phyloP scores from a whole-genome alignment of 345 rosid genomes.

The Brassica nigra region DNA sequence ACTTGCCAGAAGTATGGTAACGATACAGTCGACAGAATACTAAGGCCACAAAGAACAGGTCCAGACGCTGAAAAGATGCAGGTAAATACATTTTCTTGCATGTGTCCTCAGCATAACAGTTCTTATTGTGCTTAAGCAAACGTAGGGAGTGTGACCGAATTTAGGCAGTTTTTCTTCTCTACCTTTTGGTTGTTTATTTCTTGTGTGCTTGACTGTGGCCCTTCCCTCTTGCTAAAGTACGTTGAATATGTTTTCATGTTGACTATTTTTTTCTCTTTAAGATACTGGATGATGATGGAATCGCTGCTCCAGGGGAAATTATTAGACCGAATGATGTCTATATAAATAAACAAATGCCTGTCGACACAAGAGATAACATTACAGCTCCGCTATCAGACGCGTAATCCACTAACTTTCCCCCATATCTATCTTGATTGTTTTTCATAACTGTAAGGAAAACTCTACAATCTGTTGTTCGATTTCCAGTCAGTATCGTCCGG shows the following conservation, averaged over 20 bases:
- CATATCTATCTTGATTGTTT: slow-evolving; percentile 8
- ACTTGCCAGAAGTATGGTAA: slow-evolving; percentile 53
- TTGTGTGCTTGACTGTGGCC: not conserved
- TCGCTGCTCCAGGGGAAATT: slow-evolving; percentile 91
- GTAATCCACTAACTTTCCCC: slow-evolving; percentile 42
- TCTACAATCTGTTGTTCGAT: slow-evolving; percentile 18
- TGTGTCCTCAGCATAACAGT: not conserved
- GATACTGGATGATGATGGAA: slow-evolving; percentile 85
- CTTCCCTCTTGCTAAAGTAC: not conserved
- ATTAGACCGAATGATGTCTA: slow-evolving; percentile 66
- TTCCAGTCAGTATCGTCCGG: slow-evolving; percentile 65
- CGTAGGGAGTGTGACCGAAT: not conserved
- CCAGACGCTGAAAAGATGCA: slow-evolving; percentile 69
- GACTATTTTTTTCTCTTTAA: slow-evolving; percentile 27
- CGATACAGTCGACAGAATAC: slow-evolving; percentile 57
- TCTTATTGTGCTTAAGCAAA: not conserved
- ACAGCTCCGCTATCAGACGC: slow-evolving; percentile 48
- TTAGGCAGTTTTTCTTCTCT: not conserved
- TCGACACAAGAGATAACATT: slow-evolving; percentile 40
- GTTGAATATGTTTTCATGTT: slow-evolving; percentile 12
- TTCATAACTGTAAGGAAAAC: slow-evolving; percentile 1
- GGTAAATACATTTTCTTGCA: slow-evolving; percentile 47
- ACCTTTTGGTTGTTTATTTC: not conserved
- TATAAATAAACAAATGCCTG: slow-evolving; percentile 69
- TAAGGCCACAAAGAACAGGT: slow-evolving; percentile 69